These are phyloP conservation scores for Irpex sp. DNA, from an alignment of 1,284 basidiomycete species.

Conservation along the genomic window DNA sequence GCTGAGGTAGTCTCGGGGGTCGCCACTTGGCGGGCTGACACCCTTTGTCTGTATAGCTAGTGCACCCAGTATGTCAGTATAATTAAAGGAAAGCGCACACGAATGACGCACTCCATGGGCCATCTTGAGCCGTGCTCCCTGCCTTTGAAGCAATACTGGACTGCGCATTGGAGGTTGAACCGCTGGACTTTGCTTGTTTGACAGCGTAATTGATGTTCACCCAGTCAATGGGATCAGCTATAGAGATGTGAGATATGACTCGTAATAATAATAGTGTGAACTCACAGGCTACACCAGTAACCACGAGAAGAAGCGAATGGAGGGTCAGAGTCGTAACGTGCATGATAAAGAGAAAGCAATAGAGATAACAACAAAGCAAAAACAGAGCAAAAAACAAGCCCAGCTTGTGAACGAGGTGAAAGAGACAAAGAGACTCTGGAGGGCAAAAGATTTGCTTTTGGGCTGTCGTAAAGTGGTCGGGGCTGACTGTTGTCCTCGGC, in stretches of 20 bases:
- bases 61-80: constrained; percentile 15
- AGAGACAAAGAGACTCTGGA: not conserved
- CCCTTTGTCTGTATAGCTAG: constrained; percentile 22
- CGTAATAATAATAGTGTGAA: not conserved
- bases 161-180: constrained; percentile 37
- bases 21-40: constrained; percentile 31
- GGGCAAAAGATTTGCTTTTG: no score
- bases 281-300: constrained; percentile 8
- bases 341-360: not conserved
- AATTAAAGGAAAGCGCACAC: constrained; percentile 11
- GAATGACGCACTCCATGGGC: constrained; percentile 48
- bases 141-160: constrained; percentile 44
- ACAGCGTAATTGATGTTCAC: constrained; percentile 30
- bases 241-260: not conserved
- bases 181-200: constrained; percentile 17
- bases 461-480: not conserved
- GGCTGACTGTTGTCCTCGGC: not conserved
- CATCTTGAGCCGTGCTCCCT: constrained; percentile 34
- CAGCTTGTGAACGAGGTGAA: not conserved
- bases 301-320: not conserved
- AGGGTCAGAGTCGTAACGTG: not conserved
- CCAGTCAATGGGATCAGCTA: constrained; percentile 33
- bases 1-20: constrained; percentile 50
- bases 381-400: not conserved
- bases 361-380: not conserved